Evolutionary conservation across 2,329 filamentous ascomycete species (phyloP).

Genomic region (Tolypocladium inflatum): DNA sequence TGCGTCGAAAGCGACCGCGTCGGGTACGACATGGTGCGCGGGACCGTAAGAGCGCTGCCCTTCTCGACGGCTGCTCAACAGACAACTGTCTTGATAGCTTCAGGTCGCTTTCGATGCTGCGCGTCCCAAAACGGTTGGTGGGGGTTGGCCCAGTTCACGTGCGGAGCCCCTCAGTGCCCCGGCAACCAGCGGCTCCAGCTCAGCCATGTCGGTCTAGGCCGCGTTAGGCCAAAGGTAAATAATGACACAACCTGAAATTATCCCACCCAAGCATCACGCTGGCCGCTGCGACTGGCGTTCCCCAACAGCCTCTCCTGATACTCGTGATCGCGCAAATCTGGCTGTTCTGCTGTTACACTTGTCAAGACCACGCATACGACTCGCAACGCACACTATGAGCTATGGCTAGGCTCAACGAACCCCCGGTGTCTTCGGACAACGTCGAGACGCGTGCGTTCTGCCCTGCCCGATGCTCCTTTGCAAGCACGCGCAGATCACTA

Average conservation of each 20-base stretch:
- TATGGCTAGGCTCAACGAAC: slow-evolving; percentile 79
- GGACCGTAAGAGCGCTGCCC: not conserved
- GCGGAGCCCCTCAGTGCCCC: slow-evolving; percentile 9
- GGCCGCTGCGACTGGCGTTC: not conserved
- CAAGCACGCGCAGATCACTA: slow-evolving; percentile 4
- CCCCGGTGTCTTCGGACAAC: slow-evolving; percentile 56
- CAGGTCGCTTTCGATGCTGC: not conserved
- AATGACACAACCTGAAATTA: slow-evolving; percentile 18
- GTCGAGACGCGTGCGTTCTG: slow-evolving; percentile 58
- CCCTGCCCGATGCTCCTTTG: not conserved
- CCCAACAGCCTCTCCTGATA: not conserved
- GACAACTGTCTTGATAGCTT: not conserved
- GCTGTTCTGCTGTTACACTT: not conserved
- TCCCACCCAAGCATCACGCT: not conserved
- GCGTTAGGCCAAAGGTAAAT: slow-evolving; percentile 22
- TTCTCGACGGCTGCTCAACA: not conserved
- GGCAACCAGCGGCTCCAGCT: slow-evolving; percentile 17
- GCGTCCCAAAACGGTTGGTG: slow-evolving; percentile 10
- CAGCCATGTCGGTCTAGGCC: slow-evolving; percentile 11
- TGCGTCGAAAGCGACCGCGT: slow-evolving; percentile 54
- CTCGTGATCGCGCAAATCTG: not conserved
- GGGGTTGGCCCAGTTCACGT: slow-evolving; percentile 16
- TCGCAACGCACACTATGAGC: slow-evolving; percentile 26
- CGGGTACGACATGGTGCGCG: slow-evolving; percentile 42
- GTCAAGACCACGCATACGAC: not conserved